Evolutionary conservation across 805 yeast genomes (phyloP).

Genomic region (Metschnikowia cerradonensis): DNA sequence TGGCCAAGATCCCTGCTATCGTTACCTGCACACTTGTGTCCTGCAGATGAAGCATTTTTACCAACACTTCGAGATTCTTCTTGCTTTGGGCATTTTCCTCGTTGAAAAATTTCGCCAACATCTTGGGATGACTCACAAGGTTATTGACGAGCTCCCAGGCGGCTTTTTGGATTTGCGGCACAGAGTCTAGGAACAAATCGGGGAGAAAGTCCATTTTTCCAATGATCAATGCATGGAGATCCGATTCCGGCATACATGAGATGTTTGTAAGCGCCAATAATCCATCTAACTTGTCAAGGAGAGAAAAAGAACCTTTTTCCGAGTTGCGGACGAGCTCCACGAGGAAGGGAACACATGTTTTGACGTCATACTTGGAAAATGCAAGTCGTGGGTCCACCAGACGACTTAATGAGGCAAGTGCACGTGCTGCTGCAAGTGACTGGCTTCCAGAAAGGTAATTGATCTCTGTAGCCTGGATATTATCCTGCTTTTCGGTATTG

Average conservation of each 20-base stretch:
- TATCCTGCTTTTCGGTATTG: slow-evolving; percentile 6
- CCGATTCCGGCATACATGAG: slow-evolving; percentile 43
- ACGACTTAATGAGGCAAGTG: slow-evolving; percentile 44
- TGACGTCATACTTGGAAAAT: slow-evolving; percentile 37
- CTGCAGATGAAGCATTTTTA: slow-evolving; percentile 33
- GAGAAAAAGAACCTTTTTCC: background rate
- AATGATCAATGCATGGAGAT: slow-evolving; percentile 34
- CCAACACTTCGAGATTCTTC: slow-evolving; percentile 26
- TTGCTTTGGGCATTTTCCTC: slow-evolving; percentile 37
- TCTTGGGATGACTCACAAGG: slow-evolving; percentile 39
- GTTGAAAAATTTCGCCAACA: slow-evolving; percentile 58
- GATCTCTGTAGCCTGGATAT: too few species aligned
- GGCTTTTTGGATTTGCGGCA: slow-evolving; percentile 49
- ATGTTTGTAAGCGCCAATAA: slow-evolving; percentile 66
- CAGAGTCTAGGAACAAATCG: slow-evolving; percentile 41
- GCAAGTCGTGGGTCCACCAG: slow-evolving; percentile 41
- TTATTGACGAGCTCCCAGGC: slow-evolving; percentile 63
- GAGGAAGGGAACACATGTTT: slow-evolving; percentile 46
- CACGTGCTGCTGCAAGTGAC: slow-evolving; percentile 33
- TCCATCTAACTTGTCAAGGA: slow-evolving; percentile 48
- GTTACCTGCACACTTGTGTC: slow-evolving; percentile 23
- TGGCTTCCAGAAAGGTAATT: slow-evolving; percentile 6
- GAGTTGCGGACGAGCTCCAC: slow-evolving; percentile 29
- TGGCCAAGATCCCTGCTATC: slow-evolving; percentile 37
- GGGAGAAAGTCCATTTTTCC: slow-evolving; percentile 47